Percentiles rank a stretch among this genome's conserved stretches.
phyloP scores from a whole-genome alignment of 1,284 basidiomycete genomes.

The Mrakiaceae sp. region DNA sequence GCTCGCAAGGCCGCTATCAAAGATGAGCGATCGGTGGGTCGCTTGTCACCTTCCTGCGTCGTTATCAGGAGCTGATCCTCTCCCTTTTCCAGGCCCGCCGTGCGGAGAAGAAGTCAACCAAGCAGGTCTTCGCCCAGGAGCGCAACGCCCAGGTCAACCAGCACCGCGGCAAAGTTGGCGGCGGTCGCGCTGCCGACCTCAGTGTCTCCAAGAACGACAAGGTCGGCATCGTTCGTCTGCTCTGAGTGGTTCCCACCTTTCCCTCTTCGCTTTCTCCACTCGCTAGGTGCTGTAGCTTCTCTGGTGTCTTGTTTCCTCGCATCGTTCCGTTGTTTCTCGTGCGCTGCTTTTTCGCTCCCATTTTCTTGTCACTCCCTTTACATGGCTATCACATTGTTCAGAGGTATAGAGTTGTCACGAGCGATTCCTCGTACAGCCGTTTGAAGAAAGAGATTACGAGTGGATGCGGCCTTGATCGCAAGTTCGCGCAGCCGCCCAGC shows the following conservation, averaged over 20 bases:
- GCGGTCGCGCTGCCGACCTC: constrained; percentile 33
- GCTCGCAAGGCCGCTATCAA: constrained; percentile 54
- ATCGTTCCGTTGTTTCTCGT: no score
- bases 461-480: no score
- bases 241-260: background rate
- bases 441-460: no score
- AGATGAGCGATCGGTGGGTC: background rate
- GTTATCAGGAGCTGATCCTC: background rate
- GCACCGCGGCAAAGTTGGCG: constrained; percentile 31
- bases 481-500: no score
- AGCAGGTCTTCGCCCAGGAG: constrained; percentile 63
- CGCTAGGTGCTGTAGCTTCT: background rate
- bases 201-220: constrained; percentile 22
- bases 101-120: constrained; percentile 66
- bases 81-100: constrained; percentile 42
- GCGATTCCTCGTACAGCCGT: no score
- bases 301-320: background rate
- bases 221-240: constrained; percentile 5
- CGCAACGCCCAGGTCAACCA: constrained; percentile 55
- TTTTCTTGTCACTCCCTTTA: no score
- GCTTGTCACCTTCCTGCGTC: background rate
- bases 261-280: background rate
- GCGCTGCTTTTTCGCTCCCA: no score
- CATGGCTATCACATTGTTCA: no score
- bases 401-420: no score